Percentiles rank a stretch among this genome's conserved stretches.
phyloP scores from a whole-genome alignment of 1,139 yeast genomes.

The Nakaseomyces sp. region DNA sequence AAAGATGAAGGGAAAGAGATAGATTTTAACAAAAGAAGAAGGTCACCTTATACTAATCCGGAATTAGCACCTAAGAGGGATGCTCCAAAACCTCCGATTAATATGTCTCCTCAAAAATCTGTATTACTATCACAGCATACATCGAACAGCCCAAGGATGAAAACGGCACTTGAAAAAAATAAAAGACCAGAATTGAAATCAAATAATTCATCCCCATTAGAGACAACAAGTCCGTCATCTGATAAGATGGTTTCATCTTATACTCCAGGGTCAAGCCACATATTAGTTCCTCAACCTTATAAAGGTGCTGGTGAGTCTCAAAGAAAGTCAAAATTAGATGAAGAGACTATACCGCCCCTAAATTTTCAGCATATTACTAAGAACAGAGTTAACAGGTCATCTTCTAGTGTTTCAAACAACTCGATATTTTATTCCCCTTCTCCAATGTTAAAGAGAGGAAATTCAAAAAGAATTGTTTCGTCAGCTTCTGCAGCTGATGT shows the following conservation, averaged over 20 bases:
- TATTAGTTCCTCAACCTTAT: slow-evolving; percentile 36
- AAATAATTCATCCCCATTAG: slow-evolving; percentile 7
- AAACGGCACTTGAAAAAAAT: slow-evolving; percentile 13
- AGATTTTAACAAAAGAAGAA: slow-evolving; percentile 72
- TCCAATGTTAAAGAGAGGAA: slow-evolving; percentile 45
- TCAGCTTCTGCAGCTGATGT: slow-evolving; percentile 39
- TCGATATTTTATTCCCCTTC: slow-evolving; percentile 31
- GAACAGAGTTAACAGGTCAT: slow-evolving; percentile 21
- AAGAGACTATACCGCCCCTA: slow-evolving; percentile 12
- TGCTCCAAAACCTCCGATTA: slow-evolving; percentile 59
- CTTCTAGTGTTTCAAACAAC: slow-evolving; percentile 21
- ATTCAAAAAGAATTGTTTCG: slow-evolving; percentile 40
- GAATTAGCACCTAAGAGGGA: slow-evolving; percentile 54
- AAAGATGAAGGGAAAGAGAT: slow-evolving; percentile 58
- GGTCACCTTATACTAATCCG: slow-evolving; percentile 53
- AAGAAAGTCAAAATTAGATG: slow-evolving; percentile 13
- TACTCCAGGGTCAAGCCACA: slow-evolving; percentile 36
- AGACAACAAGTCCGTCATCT: slow-evolving; percentile 13
- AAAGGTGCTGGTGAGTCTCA: slow-evolving; percentile 30
- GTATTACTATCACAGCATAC: slow-evolving; percentile 9
- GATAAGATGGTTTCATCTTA: slow-evolving; percentile 30
- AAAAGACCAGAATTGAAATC: slow-evolving; percentile 12
- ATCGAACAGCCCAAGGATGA: slow-evolving; percentile 12
- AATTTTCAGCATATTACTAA: slow-evolving; percentile 9
- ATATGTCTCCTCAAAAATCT: slow-evolving; percentile 19